Conservation (phyloP, 768 basidiomycete species). For the Lactarius psammicola region DNA sequence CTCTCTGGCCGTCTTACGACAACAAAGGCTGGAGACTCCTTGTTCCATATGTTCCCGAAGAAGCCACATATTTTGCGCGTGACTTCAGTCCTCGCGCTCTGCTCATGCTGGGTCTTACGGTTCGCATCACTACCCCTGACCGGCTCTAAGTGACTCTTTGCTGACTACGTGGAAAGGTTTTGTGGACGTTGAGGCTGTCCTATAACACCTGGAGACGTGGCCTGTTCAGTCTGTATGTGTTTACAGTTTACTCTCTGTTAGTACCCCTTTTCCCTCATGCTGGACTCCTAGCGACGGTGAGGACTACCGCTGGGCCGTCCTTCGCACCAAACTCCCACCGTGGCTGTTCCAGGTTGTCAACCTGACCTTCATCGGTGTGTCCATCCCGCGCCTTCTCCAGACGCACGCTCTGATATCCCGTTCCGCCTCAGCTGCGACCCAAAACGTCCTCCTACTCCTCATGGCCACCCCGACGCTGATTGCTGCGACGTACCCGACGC, state of each 20-base stretch:
- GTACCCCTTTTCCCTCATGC: background rate
- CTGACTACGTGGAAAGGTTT: slow-evolving; percentile 32
- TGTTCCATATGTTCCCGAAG: slow-evolving; percentile 55
- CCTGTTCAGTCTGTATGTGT: slow-evolving; percentile 64
- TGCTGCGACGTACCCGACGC: slow-evolving; percentile 51
- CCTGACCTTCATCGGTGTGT: slow-evolving; percentile 66
- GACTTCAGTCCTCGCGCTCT: slow-evolving; percentile 69
- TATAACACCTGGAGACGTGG: slow-evolving; percentile 87
- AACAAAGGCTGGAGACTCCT: slow-evolving; percentile 43
- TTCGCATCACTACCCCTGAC: slow-evolving; percentile 35
- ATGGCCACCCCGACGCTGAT: slow-evolving; percentile 62
- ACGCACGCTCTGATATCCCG: background rate
- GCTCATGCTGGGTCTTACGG: slow-evolving; percentile 69
- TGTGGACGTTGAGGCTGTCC: slow-evolving; percentile 69
- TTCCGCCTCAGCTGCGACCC: slow-evolving; percentile 51
- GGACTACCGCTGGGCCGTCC: slow-evolving; percentile 88
- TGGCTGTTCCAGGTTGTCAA: slow-evolving; percentile 62
- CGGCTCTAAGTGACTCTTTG: background rate
- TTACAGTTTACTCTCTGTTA: background rate
- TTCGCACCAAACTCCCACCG: slow-evolving; percentile 57
- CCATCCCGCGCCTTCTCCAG: background rate
- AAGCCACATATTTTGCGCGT: slow-evolving; percentile 36
- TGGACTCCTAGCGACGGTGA: slow-evolving; percentile 59
- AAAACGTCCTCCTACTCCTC: slow-evolving; percentile 77
- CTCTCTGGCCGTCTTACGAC: slow-evolving; percentile 45